Evolutionary conservation across 1,284 basidiomycete genomes (phyloP), one percentile per base, ranked within the genome.

Genomic region (Heterobasidion occidentale): DNA sequence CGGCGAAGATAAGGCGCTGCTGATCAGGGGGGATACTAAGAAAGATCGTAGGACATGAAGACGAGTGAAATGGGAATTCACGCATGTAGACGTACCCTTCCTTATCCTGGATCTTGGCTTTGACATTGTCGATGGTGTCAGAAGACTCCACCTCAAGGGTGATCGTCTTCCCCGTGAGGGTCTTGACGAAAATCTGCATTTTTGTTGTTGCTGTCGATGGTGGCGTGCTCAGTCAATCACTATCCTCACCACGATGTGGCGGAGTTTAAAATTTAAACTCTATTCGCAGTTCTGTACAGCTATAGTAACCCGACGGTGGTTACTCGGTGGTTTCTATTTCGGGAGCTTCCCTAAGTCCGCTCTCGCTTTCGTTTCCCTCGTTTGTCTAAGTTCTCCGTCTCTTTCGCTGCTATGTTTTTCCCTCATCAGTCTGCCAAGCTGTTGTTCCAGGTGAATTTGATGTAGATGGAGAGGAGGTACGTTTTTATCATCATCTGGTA

Each of bases 51-150:
- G 53, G 55, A 9, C 62, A 44, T n/a, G n/a, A 38, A 38, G 17
- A 33, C 15, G 33, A 14, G 35, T 57, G 35, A 36, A 42, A 44
- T 3, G n/a, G 14, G 38, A 19, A 34, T 53, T 19, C 27, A 36
- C 48, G n/a, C 49, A 36, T 34, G 7, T 33, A 36, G 6, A 61
- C 82, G 60, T 64, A 88, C 88, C 91, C 91, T 73, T 93, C 91
- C 81, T 93, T 93, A 76, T 93, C 90, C 76, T 92, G 89, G 69
- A 95, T 95, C 77, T 95, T 95, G 71, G 90, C 83, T 80, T 95
- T 94, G 77, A 95, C 93, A 83, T 96, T 96, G 81, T 98, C 94
- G 76, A 97, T 95, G 62, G 94, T 95, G 79, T 96, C 93, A 60
- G 90, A 93, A 62, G 92, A 94, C 77, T 96, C 93, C 63, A 96